These are phyloP conservation scores for Chenopodium quinoa DNA, from an alignment of 148 eudicot species.

Conservation along the genomic window DNA sequence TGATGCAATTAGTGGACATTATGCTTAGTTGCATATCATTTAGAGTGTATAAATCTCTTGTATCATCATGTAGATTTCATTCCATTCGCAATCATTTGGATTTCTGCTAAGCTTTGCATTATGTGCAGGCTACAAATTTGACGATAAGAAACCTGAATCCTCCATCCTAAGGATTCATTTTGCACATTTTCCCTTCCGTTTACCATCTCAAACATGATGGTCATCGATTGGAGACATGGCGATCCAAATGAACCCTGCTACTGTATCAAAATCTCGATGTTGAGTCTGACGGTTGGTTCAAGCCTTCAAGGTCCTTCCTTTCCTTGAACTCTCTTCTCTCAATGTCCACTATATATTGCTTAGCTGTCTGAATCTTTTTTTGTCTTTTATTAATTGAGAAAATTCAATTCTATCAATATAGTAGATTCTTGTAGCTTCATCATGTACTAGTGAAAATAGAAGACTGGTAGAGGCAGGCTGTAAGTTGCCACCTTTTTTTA, in stretches of 20 bases:
- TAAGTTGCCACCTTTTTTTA: not conserved
- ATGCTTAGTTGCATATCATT: conserved; percentile 1
- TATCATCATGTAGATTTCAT: not conserved
- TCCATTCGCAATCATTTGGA: not conserved
- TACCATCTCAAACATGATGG: conserved; percentile 49
- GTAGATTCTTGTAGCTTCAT: not conserved
- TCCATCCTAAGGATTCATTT: conserved; percentile 60
- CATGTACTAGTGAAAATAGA: not conserved
- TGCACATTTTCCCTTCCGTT: conserved; percentile 84
- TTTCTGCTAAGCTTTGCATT: not conserved
- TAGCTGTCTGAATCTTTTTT: not conserved
- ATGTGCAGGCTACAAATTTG: conserved; percentile 82
- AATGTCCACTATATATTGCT: not conserved
- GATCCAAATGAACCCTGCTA: conserved; percentile 12
- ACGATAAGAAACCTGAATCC: conserved; percentile 70
- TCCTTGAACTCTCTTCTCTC: not conserved
- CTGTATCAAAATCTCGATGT: not conserved
- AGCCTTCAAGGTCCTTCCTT: not conserved
- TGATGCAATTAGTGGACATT: not conserved
- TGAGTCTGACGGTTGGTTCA: not conserved
- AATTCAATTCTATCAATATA: not conserved
- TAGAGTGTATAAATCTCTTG: not conserved
- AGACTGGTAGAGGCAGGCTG: not conserved
- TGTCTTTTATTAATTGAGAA: no score
- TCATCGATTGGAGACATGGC: conserved; percentile 23